Conservation (phyloP, 208 protist genomes). For the Trypanosoma caninum region DNA sequence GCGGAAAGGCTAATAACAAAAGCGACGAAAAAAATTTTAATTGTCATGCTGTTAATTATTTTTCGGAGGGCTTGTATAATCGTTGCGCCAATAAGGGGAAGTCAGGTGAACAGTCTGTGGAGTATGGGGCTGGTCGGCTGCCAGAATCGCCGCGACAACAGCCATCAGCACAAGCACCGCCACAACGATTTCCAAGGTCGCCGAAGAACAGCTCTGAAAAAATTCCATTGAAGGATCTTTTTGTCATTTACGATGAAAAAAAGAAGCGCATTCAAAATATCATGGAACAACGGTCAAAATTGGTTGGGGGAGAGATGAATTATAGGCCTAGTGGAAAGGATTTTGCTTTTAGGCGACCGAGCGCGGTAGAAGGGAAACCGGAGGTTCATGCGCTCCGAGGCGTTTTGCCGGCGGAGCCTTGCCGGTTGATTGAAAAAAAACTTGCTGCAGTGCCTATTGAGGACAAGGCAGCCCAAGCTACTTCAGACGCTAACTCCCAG, state of each 20-base stretch:
- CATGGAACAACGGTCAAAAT: not conserved
- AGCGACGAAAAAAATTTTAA: not conserved
- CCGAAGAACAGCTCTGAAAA: not conserved
- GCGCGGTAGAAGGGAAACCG: not conserved
- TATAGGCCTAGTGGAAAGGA: not conserved
- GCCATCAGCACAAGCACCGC: not conserved
- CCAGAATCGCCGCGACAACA: too few species aligned
- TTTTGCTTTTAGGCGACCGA: not conserved
- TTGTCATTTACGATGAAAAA: slow-evolving; percentile 45
- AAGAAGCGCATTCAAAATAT: slow-evolving; percentile 37
- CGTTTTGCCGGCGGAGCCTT: too few species aligned
- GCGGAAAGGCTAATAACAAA: not conserved
- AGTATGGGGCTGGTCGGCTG: too few species aligned
- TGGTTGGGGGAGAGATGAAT: slow-evolving; percentile 1
- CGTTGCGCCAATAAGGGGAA: not conserved
- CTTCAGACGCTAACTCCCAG: too few species aligned
- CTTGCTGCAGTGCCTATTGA: too few species aligned
- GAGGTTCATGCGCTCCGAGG: too few species aligned
- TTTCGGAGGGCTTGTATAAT: too few species aligned
- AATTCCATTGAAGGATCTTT: slow-evolving; percentile 33
- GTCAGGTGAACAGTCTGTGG: too few species aligned
- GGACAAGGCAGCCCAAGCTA: too few species aligned
- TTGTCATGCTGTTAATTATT: not conserved
- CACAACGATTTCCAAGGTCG: not conserved
- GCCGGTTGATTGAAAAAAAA: not conserved